Base-by-base conservation (phyloP, 306 rosid species). In the Astragalus glycyphyllos region DNA sequence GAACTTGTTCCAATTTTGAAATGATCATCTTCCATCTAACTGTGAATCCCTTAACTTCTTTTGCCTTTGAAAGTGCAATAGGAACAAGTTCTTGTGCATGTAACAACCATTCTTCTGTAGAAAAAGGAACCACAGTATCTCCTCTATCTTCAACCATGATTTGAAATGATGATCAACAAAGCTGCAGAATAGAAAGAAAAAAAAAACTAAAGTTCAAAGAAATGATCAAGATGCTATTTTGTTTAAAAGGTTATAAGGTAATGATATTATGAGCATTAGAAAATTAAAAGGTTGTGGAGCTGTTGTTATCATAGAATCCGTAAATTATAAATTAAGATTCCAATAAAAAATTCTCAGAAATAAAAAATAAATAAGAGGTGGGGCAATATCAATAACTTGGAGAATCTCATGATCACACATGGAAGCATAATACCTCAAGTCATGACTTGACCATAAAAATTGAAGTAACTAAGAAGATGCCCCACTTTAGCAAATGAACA, bases 11-110 rank as follows among this genome's bases (percentile, higher is more conserved):
- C 65, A 91, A 69, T 80, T 94, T 94, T 11, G 91, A 80, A 54
- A 87, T 70, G 65, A 94, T 91, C 90, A 78, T 75, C 85, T 89
- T 94, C 99, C 99, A 94, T 66, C 96, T 84, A 34, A 86, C 92
- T 0, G 87, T 84, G 68, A 94, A 94, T 8, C 75, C 87, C 66
- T 87, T 87, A 13, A 89, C 96, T 79, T 91, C 96, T 75, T 34
- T 86, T 32, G 97, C 92, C 71, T 86, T 94, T 2, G 59, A 45
- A 23, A 94, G 80, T 49, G 84, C 91, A 65, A 75, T 34, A 6
- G 97, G 97, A 69, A 94, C 90, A 71, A 94, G 87, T 72, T 87
- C 90, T 50, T 80, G 86, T 5, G 89, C 89, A 11, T 75, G 72
- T 5, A 77, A 55, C 63, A 89, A 68, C 87, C 95, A 91, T 1